A percentile compares a stretch with the other conserved stretches of the same genome.
phyloP scores from a whole-genome alignment of 202 grass and related monocot species.

The Setaria italica region DNA sequence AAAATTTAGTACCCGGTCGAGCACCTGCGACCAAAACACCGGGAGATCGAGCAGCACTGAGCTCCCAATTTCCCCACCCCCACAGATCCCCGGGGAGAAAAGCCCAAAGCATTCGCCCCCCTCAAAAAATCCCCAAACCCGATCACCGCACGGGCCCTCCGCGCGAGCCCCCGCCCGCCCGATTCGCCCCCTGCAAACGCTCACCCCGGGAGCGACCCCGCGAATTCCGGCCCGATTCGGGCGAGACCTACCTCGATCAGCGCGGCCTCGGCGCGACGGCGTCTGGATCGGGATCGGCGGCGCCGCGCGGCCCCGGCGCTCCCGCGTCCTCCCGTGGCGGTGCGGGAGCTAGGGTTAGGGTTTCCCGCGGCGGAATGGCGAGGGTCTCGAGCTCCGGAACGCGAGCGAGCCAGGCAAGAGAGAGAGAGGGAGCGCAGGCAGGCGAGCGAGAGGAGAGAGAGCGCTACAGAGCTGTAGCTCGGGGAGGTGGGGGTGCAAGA shows the following conservation, averaged over 20 bases:
- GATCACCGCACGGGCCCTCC: constrained; percentile 22
- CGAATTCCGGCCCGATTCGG: constrained; percentile 58
- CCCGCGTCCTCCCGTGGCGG: constrained; percentile 9
- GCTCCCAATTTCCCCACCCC: constrained; percentile 48
- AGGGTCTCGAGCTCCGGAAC: constrained; percentile 60
- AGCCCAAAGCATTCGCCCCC: constrained; percentile 28
- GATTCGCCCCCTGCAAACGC: constrained; percentile 34
- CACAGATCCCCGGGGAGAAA: constrained; percentile 50
- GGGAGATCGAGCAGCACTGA: constrained; percentile 52
- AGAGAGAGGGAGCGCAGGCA: background rate
- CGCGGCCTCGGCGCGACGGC: constrained; percentile 30
- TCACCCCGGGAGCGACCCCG: constrained; percentile 6
- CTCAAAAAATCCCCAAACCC: constrained; percentile 32
- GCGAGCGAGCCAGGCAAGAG: constrained; percentile 36
- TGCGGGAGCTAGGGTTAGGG: constrained; percentile 80
- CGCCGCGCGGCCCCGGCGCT: constrained; percentile 13
- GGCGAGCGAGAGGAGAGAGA: constrained; percentile 29
- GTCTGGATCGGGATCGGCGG: constrained; percentile 52
- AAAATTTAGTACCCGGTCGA: constrained; percentile 47
- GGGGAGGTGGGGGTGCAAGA: constrained; percentile 48
- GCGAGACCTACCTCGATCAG: constrained; percentile 65
- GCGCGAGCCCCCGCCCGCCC: background rate
- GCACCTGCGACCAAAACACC: constrained; percentile 1
- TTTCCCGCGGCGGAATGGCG: constrained; percentile 63
- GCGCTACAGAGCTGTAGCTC: constrained; percentile 23